Conservation (phyloP, 2,329 filamentous ascomycete species). For the Huntiella omanensis region DNA sequence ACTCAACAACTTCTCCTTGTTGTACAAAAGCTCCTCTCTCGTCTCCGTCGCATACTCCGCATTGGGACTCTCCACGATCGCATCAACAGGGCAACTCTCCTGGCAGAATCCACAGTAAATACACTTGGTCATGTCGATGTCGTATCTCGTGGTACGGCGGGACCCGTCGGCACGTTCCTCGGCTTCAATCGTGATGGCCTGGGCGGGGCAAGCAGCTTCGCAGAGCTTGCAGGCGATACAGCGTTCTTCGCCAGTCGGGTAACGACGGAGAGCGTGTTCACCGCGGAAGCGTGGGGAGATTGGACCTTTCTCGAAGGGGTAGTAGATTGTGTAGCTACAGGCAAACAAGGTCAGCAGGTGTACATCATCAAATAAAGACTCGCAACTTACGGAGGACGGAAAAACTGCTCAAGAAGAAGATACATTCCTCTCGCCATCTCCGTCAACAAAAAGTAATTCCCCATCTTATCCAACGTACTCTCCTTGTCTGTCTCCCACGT, state of each 20-base stretch:
- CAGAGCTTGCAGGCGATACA: conserved; percentile 99
- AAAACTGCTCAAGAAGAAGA: conserved; percentile 91
- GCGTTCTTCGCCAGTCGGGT: conserved; percentile 92
- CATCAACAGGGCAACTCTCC: conserved; percentile 95
- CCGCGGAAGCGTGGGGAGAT: conserved; percentile 96
- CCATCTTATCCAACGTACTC: conserved; percentile 60
- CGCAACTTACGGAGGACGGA: conserved; percentile 75
- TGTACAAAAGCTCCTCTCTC: conserved; percentile 89
- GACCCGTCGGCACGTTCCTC: conserved; percentile 95
- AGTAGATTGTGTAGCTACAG: conserved; percentile 88
- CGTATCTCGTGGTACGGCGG: conserved; percentile 87
- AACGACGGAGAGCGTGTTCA: conserved; percentile 89
- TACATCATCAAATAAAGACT: not conserved
- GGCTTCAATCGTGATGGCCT: conserved; percentile 97
- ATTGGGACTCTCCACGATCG: conserved; percentile 50
- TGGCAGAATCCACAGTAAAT: conserved; percentile 99
- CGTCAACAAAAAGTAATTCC: conserved; percentile 85
- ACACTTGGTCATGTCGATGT: conserved; percentile 99
- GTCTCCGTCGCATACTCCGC: conserved; percentile 46
- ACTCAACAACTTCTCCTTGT: conserved; percentile 81
- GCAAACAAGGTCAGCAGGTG: conserved; percentile 4
- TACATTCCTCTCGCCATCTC: conserved; percentile 99
- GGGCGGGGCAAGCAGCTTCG: conserved; percentile 91
- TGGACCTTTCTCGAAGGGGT: conserved; percentile 96
- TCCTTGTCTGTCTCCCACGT: conserved; percentile 70